Conservation (phyloP, 371 early-diverging fungal genomes). For the Mucor lusitanicus region DNA sequence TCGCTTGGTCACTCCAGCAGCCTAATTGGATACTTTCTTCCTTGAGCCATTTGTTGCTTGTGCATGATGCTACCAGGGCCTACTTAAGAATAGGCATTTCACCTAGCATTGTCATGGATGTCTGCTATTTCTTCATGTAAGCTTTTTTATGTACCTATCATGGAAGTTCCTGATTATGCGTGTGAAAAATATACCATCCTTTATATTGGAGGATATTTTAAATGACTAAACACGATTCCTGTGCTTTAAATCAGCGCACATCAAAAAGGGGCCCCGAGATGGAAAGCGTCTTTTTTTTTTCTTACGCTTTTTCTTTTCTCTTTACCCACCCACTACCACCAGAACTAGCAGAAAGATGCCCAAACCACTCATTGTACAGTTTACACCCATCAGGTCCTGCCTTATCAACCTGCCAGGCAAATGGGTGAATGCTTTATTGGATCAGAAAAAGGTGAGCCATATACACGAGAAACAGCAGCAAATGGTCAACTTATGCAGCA, state of each 20-base stretch:
- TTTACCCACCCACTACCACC: not conserved
- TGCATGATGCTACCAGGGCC: no score
- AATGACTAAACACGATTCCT: not conserved
- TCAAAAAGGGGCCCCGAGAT: not conserved
- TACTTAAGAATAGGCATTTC: no score
- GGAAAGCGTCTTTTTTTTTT: not conserved
- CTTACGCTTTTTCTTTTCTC: not conserved
- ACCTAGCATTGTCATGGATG: no score
- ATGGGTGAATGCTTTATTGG: slow-evolving; percentile 68
- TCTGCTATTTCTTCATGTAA: no score
- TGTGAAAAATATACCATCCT: not conserved
- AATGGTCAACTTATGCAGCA: not conserved
- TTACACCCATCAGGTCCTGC: slow-evolving; percentile 61
- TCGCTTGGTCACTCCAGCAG: no score
- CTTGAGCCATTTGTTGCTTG: no score
- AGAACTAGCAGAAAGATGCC: slow-evolving; percentile 35
- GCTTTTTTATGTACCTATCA: not conserved
- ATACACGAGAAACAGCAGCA: not conserved
- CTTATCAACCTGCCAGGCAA: slow-evolving; percentile 66
- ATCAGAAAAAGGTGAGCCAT: slow-evolving; percentile 60
- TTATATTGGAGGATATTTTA: not conserved
- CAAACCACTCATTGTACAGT: slow-evolving; percentile 59
- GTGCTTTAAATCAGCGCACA: not conserved
- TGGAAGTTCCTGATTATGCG: not conserved
- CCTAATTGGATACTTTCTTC: no score